Evolutionary conservation across 495 filamentous ascomycete genomes (phyloP).

Genomic region (Aspergillus cristatus): DNA sequence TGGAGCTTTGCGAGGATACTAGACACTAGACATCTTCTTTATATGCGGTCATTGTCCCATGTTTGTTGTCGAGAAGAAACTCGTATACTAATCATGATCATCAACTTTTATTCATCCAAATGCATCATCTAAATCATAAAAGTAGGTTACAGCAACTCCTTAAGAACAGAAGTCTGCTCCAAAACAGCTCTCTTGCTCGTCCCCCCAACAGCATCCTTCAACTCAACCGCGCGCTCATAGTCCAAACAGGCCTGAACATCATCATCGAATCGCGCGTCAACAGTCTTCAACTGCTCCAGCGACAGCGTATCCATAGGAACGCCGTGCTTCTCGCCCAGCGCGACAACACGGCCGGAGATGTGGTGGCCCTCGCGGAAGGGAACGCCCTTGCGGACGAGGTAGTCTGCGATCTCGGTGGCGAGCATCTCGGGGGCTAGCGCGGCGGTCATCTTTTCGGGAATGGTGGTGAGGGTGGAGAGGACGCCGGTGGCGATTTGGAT

Average conservation of each 20-base stretch:
- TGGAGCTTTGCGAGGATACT: no score
- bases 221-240: constrained; percentile 82
- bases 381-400: constrained; percentile 82
- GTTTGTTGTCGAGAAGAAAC: no score
- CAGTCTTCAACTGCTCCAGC: constrained; percentile 57
- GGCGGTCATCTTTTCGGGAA: constrained; percentile 67
- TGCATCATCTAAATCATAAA: no score
- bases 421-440: constrained; percentile 70
- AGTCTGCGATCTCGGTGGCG: constrained; percentile 80
- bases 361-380: constrained; percentile 75
- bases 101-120: no score
- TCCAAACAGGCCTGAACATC: constrained; percentile 70
- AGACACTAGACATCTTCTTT: no score
- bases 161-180: constrained; percentile 70
- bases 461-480: constrained; percentile 54
- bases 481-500: constrained; percentile 80
- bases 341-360: constrained; percentile 74
- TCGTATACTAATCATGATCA: no score
- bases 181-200: constrained; percentile 65
- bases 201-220: constrained; percentile 71
- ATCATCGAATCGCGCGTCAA: constrained; percentile 66
- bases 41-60: no score
- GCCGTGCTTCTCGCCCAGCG: constrained; percentile 58
- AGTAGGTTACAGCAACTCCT: constrained; percentile 32
- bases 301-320: constrained; percentile 70